phyloP scores from a whole-genome alignment of 495 filamentous ascomycete genomes.

The Parmelia sp. region DNA sequence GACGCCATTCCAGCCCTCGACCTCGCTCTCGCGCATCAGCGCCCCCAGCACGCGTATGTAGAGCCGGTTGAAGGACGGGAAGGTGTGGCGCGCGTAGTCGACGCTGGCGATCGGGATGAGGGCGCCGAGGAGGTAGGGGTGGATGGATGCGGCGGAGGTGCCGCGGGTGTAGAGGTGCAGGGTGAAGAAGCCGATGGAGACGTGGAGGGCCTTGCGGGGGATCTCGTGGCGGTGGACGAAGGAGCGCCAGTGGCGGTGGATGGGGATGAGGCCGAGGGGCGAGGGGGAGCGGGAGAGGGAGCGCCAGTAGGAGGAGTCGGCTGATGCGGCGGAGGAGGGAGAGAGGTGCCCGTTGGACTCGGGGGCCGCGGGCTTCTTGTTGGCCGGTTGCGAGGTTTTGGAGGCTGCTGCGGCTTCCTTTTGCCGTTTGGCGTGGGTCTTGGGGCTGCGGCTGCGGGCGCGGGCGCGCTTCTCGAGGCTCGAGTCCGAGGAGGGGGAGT shows the following conservation, averaged over 20 bases:
- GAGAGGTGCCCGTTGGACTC: constrained; percentile 65
- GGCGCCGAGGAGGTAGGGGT: constrained; percentile 72
- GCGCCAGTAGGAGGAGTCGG: constrained; percentile 61
- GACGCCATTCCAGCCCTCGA: constrained; percentile 84
- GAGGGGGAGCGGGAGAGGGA: constrained; percentile 82
- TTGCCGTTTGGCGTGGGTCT: constrained; percentile 31
- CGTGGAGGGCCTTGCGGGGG: constrained; percentile 51
- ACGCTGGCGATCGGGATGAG: constrained; percentile 82
- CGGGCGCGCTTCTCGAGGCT: constrained; percentile 40
- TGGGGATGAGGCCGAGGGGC: constrained; percentile 89
- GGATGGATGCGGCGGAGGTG: constrained; percentile 64
- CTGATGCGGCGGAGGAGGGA: constrained; percentile 48
- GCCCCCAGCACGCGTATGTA: constrained; percentile 82
- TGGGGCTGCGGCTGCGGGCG: constrained; percentile 36
- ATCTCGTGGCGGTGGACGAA: constrained; percentile 50
- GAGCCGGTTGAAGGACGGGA: constrained; percentile 70
- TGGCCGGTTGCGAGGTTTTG: constrained; percentile 10
- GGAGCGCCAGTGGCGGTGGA: constrained; percentile 57
- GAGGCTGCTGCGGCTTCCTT: constrained; percentile 36
- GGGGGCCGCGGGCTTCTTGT: constrained; percentile 31
- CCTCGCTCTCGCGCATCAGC: constrained; percentile 95
- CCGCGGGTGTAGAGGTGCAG: constrained; percentile 75
- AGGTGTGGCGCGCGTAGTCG: constrained; percentile 77
- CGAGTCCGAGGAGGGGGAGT: constrained; percentile 37
- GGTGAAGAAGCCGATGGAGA: constrained; percentile 92